phyloP scores from a whole-genome alignment of 495 filamentous ascomycete species.

The Cercophora scortea region DNA sequence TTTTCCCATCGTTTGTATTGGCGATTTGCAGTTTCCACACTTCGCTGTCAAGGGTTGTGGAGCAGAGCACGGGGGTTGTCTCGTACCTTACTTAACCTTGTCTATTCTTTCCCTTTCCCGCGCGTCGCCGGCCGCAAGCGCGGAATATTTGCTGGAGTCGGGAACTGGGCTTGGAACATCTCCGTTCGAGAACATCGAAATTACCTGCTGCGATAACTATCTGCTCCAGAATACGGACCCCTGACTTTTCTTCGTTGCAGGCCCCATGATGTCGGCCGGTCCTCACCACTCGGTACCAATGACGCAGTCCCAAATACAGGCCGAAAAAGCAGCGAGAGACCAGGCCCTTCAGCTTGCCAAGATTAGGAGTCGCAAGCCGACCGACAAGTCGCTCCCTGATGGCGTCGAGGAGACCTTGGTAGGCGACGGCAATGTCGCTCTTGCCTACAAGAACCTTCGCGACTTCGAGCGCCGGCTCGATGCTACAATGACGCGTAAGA shows the following conservation, averaged over 20 bases:
- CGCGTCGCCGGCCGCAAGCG: too few species aligned
- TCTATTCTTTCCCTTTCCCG: too few species aligned
- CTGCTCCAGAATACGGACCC: neutral
- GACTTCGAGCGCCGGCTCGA: constrained; percentile 86
- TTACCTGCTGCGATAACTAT: neutral
- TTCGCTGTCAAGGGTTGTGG: too few species aligned
- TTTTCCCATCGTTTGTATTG: neutral
- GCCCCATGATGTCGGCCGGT: constrained; percentile 21
- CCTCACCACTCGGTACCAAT: constrained; percentile 43
- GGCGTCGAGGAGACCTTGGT: constrained; percentile 66
- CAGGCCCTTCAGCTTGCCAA: constrained; percentile 58
- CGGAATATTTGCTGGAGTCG: too few species aligned
- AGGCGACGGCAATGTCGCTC: constrained; percentile 66
- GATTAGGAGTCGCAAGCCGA: constrained; percentile 76
- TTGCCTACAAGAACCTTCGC: constrained; percentile 72
- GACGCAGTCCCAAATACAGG: constrained; percentile 40
- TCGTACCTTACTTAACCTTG: too few species aligned
- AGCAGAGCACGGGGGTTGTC: too few species aligned
- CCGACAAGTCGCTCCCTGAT: constrained; percentile 89
- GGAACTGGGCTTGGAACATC: too few species aligned
- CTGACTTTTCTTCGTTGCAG: constrained; percentile 14
- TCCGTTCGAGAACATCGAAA: too few species aligned
- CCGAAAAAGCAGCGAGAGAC: constrained; percentile 41
- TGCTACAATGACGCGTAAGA: constrained; percentile 90
- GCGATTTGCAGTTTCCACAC: too few species aligned